phyloP scores from a whole-genome alignment of 2,329 filamentous ascomycete species.

The Alternaria gaisen region DNA sequence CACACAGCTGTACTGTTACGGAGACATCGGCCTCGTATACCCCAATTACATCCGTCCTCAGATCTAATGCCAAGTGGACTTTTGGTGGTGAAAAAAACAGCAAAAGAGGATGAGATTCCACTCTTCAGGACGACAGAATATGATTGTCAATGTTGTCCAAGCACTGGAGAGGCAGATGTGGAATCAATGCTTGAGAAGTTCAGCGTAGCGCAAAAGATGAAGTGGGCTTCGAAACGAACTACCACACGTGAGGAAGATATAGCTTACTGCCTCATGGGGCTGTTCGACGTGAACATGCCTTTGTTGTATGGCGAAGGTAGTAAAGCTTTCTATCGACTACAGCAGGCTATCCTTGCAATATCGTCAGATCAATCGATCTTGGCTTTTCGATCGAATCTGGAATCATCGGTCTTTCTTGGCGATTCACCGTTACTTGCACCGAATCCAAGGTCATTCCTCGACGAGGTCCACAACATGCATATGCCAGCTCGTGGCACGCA shows the following conservation, averaged over 20 bases:
- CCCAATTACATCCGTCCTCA: not conserved
- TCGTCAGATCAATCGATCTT: not conserved
- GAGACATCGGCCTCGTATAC: not conserved
- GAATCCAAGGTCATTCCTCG: not conserved
- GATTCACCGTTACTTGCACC: not conserved
- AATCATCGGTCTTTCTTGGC: not conserved
- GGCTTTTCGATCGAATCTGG: not conserved
- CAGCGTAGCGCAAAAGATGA: slow-evolving; percentile 4
- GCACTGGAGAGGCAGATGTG: too few species aligned
- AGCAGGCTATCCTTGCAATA: slow-evolving; percentile 24
- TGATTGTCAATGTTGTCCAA: not conserved
- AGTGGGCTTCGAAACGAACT: not conserved
- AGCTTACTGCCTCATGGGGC: slow-evolving; percentile 30
- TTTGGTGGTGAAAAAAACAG: too few species aligned
- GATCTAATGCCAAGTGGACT: not conserved
- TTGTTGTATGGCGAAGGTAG: slow-evolving; percentile 39
- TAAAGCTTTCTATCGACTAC: slow-evolving; percentile 27
- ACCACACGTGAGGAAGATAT: slow-evolving; percentile 26
- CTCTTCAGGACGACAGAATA: too few species aligned
- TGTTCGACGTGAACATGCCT: slow-evolving; percentile 28
- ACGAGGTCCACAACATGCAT: not conserved
- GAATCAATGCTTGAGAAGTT: not conserved
- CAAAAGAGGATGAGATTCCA: not conserved
- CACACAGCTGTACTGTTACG: not conserved
- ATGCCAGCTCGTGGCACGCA: not conserved